A percentile compares a stretch with the other conserved stretches of the same genome.
Conservation (phyloP, 2,329 filamentous ascomycete species). For the Rutstroemia sp. region DNA sequence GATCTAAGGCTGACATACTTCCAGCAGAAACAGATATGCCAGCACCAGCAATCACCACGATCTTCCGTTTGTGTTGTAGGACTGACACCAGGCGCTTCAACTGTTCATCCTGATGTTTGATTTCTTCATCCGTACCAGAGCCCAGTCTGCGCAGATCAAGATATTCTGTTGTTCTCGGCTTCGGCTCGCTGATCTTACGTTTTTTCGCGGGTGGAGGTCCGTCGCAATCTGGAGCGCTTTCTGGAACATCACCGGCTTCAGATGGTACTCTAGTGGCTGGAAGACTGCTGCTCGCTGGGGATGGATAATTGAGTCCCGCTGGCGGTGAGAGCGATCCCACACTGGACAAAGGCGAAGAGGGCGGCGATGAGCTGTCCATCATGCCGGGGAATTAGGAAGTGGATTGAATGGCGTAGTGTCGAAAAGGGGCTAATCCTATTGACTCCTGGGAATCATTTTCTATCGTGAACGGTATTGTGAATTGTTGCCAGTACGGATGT, state of each 20-base stretch:
- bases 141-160: slow-evolving; percentile 58
- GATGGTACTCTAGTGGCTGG: slow-evolving; percentile 20
- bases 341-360: slow-evolving; percentile 30
- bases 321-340: slow-evolving; percentile 31
- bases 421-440: slow-evolving; percentile 4
- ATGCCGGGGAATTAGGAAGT: background rate
- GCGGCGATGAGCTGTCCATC: slow-evolving; percentile 15
- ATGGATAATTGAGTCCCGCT: slow-evolving; percentile 24
- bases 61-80: slow-evolving; percentile 85
- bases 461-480: background rate
- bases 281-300: slow-evolving; percentile 24
- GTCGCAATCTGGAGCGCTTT: slow-evolving; percentile 33
- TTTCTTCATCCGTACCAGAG: slow-evolving; percentile 37
- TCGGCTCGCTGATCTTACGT: slow-evolving; percentile 56
- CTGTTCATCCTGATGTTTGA: slow-evolving; percentile 49
- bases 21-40: slow-evolving; percentile 96
- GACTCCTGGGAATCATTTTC: slow-evolving; percentile 8
- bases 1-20: slow-evolving; percentile 47
- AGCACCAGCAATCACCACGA: slow-evolving; percentile 91
- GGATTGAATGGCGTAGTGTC: background rate
- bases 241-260: slow-evolving; percentile 16
- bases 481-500: background rate
- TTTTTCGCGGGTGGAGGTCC: slow-evolving; percentile 68
- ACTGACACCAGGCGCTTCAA: slow-evolving; percentile 66
- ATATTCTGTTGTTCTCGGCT: slow-evolving; percentile 71